Base-by-base conservation (phyloP, 2,329 filamentous ascomycete genomes). In the Cercospora zeina region DNA sequence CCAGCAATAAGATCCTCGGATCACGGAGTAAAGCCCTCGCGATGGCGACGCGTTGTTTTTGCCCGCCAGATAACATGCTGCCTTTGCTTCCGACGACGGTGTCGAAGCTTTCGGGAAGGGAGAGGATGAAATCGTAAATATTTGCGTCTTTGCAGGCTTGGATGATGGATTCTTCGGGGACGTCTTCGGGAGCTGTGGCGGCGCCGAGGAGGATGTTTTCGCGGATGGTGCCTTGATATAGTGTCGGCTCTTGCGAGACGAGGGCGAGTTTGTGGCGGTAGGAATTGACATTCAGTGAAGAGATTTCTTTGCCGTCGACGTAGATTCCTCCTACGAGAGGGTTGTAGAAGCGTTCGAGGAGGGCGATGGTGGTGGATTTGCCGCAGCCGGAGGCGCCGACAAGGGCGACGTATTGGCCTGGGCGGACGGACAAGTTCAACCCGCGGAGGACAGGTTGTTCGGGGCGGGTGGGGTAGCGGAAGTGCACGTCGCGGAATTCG, bases 321-420 rank as follows among this genome's bases (percentile, higher is more conserved):
- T 86, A 90, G 34, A 99, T 82, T 13, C 87, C 87, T 11, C 95
- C 95, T 0, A 85, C 83, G 0, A 95, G 82, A 0, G 93, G 90
- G 70, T 97, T 92, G 73, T 97, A 97, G 79, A 97, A 97, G 34
- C 95, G 89, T 75, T 97, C 93, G 33, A 97, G 81, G 3, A 97
- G 82, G 3, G 91, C 89, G 73, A 97, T 96, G 0, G 93, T 96
- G 0, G 95, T 97, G 54, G 87, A 91, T 80, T 99, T 97, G 62
- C 95, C 95, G 72, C 93, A 96, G 2, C 95, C 93, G 50, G 89
- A 95, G 0, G 93, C 89, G n/a, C 95, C 95, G 8, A 97, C 95
- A 2, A 97, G 84, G 0, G 93, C 95, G 7, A 93, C 84, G 70
- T 93, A 95, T 73, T 93, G 89, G 3, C 90, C 91, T 0, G 90